These are phyloP conservation scores for Cardamine resedifolia DNA, from an alignment of 345 rosid genomes.

Conservation along the genomic window DNA sequence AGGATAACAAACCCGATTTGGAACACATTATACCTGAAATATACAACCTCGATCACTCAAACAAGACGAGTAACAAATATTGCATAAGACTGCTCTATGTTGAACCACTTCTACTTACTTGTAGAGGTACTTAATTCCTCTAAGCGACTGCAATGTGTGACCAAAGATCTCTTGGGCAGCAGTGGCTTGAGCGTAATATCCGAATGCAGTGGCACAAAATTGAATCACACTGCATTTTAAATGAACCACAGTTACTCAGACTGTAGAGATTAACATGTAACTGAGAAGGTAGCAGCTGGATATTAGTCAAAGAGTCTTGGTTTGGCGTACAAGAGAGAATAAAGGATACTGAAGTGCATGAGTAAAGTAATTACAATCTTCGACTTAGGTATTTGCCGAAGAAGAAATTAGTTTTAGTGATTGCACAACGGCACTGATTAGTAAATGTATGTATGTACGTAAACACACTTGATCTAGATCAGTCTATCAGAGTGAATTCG, in stretches of 20 bases:
- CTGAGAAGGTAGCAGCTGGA: not conserved
- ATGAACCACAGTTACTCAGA: slow-evolving; percentile 18
- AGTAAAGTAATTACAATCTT: not conserved
- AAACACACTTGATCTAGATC: not conserved
- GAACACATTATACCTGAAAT: slow-evolving; percentile 84
- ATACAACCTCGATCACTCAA: not conserved
- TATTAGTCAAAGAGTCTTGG: not conserved
- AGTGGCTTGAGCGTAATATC: slow-evolving; percentile 97
- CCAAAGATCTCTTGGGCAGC: slow-evolving; percentile 99
- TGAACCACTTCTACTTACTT: slow-evolving; percentile 57
- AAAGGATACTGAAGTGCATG: not conserved
- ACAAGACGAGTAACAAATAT: not conserved
- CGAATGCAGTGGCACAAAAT: slow-evolving; percentile 93
- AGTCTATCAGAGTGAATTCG: not conserved
- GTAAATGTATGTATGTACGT: not conserved
- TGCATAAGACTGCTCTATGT: not conserved
- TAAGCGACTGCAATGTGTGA: slow-evolving; percentile 94
- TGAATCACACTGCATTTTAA: slow-evolving; percentile 83
- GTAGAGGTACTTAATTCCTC: slow-evolving; percentile 91
- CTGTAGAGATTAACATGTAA: not conserved
- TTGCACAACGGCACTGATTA: not conserved
- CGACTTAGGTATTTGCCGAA: not conserved
- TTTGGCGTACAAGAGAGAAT: not conserved
- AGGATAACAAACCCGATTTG: slow-evolving; percentile 78
- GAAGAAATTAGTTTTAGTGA: not conserved